Evolutionary conservation across 257 asterid species (phyloP), one percentile per base, ranked within the genome.

Genomic region (Forsythia viridissima): DNA sequence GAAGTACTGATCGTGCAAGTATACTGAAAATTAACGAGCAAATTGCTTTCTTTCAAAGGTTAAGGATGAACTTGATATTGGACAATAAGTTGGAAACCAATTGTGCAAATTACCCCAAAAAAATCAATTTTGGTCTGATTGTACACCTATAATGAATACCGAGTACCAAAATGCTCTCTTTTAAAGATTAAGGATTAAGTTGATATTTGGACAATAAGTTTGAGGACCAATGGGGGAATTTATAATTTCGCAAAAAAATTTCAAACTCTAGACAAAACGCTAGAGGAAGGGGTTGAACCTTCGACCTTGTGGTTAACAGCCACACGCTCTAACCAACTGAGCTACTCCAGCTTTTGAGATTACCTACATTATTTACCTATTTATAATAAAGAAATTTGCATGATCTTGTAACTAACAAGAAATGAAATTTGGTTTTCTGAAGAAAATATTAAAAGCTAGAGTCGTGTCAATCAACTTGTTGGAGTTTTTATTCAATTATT

Each of bases 291-390:
- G 91, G 74, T 88, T 76, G 87, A 88, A 92, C 97, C 97, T 93
- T 94, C 93, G 95, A 93, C 98, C 98, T 96, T 93, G 96, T 93
- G 97, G 99, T 93, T 93, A 93, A 92, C 95, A 92, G 98, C 99
- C 98, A 93, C 97, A 93, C 97, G 97, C 96, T 92, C 97, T 93
- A 96, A 84, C 97, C 99, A 93, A 87, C 99, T 96, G 98, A 93
- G 97, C 97, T 90, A 96, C 91, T 92, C 98, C 97, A 93, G 97
- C 34, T 30, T 30, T 1, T 30, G 34, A 30, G 34, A 30, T 1
- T 30, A 30, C 2, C 34, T 30, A 30, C 34, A 30, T 30, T 1
- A 30, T 30, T 30, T 30, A 0, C 0, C 2, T 30, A 30, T 30
- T 30, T 30, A 30, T 30, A 30, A 30, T 30, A 30, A 1, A 30